Conservation (phyloP, 805 yeast genomes). For the Nakazawaea ishiwadae region DNA sequence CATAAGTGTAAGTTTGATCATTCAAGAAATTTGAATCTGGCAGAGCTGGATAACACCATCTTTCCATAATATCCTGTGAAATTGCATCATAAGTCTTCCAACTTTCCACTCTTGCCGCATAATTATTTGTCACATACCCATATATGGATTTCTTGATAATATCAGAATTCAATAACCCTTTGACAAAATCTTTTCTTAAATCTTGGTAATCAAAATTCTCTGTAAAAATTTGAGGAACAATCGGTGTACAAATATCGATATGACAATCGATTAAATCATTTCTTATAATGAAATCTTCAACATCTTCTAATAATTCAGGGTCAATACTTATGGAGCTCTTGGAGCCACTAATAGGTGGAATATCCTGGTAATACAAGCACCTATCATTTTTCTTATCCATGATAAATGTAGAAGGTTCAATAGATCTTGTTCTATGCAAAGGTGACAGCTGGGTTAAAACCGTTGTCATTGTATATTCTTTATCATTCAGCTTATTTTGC, state of each 20-base stretch:
- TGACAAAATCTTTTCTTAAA: slow-evolving; percentile 81
- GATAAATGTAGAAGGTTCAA: slow-evolving; percentile 81
- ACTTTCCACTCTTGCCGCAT: slow-evolving; percentile 94
- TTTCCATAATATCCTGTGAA: slow-evolving; percentile 80
- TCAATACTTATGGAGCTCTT: slow-evolving; percentile 60
- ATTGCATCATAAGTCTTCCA: slow-evolving; percentile 92
- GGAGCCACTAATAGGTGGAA: slow-evolving; percentile 49
- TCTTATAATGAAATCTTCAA: slow-evolving; percentile 73
- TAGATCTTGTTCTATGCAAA: slow-evolving; percentile 76
- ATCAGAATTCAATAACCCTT: slow-evolving; percentile 87
- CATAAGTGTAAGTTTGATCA: slow-evolving; percentile 73
- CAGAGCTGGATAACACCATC: slow-evolving; percentile 90
- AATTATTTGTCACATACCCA: slow-evolving; percentile 75
- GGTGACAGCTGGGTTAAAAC: slow-evolving; percentile 83
- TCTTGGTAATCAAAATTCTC: slow-evolving; percentile 94
- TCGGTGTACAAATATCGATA: slow-evolving; percentile 92
- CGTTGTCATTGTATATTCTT: slow-evolving; percentile 93
- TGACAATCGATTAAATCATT: slow-evolving; percentile 96
- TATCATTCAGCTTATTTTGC: slow-evolving; percentile 66
- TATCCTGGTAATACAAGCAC: slow-evolving; percentile 80
- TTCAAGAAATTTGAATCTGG: slow-evolving; percentile 78
- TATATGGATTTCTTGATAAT: slow-evolving; percentile 86
- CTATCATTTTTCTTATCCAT: slow-evolving; percentile 69
- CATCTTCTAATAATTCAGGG: slow-evolving; percentile 75
- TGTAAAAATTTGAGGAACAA: slow-evolving; percentile 91